Percentiles rank a stretch among this genome's conserved stretches.
Evolutionary conservation across 2,329 filamentous ascomycete species (phyloP).

Genomic region (Coniochaeta sp.): DNA sequence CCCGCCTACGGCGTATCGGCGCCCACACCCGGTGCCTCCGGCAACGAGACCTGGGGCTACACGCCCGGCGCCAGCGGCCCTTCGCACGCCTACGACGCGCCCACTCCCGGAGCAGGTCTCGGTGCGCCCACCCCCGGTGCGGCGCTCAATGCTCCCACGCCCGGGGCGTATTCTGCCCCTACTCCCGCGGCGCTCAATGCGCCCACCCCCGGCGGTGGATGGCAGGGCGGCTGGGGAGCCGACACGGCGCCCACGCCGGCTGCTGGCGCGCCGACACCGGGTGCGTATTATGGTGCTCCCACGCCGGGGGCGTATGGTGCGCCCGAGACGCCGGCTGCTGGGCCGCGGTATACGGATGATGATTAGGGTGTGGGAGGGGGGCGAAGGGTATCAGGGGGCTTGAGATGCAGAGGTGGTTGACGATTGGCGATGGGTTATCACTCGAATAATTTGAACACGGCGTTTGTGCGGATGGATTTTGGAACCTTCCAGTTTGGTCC

Average conservation of each 20-base stretch:
- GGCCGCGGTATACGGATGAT: conserved; percentile 46
- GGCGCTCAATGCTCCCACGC: conserved; percentile 62
- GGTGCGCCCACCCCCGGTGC: conserved; percentile 55
- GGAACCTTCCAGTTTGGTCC: background rate
- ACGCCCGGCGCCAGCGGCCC: conserved; percentile 40
- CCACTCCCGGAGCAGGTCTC: conserved; percentile 53
- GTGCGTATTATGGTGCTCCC: conserved; percentile 52
- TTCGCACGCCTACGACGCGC: conserved; percentile 57
- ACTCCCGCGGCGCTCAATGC: conserved; percentile 55
- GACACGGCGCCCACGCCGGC: conserved; percentile 62
- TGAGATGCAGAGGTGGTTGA: background rate
- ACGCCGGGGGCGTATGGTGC: conserved; percentile 56
- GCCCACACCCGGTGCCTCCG: conserved; percentile 50
- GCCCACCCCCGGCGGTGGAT: conserved; percentile 60
- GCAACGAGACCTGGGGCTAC: conserved; percentile 53
- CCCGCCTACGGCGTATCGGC: conserved; percentile 61
- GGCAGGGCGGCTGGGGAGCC: conserved; percentile 50
- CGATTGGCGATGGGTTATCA: background rate
- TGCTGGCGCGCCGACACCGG: conserved; percentile 61
- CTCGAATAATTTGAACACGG: background rate
- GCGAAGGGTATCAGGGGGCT: background rate
- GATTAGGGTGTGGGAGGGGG: conserved; percentile 23
- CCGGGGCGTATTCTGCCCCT: conserved; percentile 58
- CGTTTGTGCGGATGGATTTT: background rate
- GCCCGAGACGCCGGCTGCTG: conserved; percentile 54